phyloP scores from a whole-genome alignment of 371 early-diverging fungal species.

The Lichtheimia hyalospora region DNA sequence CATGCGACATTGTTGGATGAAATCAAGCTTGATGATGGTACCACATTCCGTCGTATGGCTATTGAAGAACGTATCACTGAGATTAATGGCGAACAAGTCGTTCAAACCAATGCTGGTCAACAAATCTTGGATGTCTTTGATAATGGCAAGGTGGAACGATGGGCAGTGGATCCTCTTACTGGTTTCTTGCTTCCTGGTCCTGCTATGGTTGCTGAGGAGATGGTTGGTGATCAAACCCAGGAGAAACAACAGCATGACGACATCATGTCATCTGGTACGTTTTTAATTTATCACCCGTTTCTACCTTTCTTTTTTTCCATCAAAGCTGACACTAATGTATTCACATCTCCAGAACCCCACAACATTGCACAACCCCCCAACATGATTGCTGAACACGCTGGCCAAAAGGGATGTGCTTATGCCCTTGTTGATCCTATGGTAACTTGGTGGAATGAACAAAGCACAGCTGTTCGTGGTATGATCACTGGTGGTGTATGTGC shows the following conservation, averaged over 20 bases:
- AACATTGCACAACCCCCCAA: background rate
- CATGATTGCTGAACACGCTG: conserved; percentile 2
- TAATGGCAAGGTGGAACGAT: conserved; percentile 49
- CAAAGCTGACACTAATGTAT: background rate
- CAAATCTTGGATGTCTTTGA: conserved; percentile 68
- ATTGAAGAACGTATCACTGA: conserved; percentile 67
- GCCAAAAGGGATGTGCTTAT: conserved; percentile 9
- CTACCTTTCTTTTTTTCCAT: no score
- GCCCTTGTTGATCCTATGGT: conserved; percentile 22
- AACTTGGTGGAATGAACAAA: conserved; percentile 41
- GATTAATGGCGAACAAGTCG: conserved; percentile 67
- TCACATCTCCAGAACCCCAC: background rate
- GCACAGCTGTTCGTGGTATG: conserved; percentile 17
- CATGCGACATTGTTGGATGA: conserved; percentile 55
- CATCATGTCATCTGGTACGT: background rate
- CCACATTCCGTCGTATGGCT: conserved; percentile 54
- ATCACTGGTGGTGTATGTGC: conserved; percentile 29
- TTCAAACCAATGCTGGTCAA: conserved; percentile 69
- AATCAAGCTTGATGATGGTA: conserved; percentile 49
- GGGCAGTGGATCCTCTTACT: conserved; percentile 47
- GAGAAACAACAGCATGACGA: background rate
- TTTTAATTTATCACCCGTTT: background rate
- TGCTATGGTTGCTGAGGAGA: background rate
- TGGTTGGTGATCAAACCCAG: background rate
- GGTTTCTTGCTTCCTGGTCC: conserved; percentile 33